A percentile compares a stretch with the other conserved stretches of the same genome.
These are phyloP conservation scores for Naganishia sp. DNA, from an alignment of 1,284 basidiomycete species.

Conservation along the genomic window DNA sequence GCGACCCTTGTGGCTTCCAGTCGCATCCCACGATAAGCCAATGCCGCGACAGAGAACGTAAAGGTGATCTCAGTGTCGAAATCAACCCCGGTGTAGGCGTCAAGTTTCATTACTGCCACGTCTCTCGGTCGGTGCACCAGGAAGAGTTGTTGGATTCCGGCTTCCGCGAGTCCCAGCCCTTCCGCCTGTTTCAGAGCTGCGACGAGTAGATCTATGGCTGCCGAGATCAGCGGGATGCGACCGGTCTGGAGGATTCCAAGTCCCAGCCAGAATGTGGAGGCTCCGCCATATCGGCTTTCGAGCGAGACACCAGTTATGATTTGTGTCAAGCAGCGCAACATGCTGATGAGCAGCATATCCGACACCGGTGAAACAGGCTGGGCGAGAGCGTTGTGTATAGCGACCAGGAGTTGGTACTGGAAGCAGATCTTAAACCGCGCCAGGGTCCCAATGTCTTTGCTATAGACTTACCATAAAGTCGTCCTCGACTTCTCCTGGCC, in stretches of 20 bases:
- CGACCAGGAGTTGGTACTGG: constrained; percentile 51
- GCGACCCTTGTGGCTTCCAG: constrained; percentile 25
- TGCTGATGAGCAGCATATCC: constrained; percentile 67
- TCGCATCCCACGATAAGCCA: constrained; percentile 27
- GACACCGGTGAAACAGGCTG: constrained; percentile 47
- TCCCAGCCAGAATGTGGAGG: constrained; percentile 71
- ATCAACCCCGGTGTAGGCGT: constrained; percentile 29
- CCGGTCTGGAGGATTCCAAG: constrained; percentile 76
- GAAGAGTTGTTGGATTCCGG: constrained; percentile 13
- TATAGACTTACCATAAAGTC: constrained; percentile 41
- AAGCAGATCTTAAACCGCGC: background rate
- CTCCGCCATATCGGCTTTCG: constrained; percentile 68
- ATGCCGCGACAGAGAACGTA: constrained; percentile 23
- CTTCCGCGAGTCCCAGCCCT: background rate
- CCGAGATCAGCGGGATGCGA: constrained; percentile 68
- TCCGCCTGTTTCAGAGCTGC: constrained; percentile 37
- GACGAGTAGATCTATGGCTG: constrained; percentile 68
- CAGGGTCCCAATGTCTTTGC: too few species aligned
- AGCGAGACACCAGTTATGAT: constrained; percentile 69
- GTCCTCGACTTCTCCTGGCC: constrained; percentile 65
- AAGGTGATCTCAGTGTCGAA: constrained; percentile 27
- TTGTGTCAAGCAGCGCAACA: constrained; percentile 79
- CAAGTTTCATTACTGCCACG: constrained; percentile 22
- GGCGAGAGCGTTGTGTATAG: constrained; percentile 57
- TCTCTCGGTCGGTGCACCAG: constrained; percentile 14